Conservation (phyloP, 2,329 filamentous ascomycete genomes). For the Endoconidiophora laricicola region DNA sequence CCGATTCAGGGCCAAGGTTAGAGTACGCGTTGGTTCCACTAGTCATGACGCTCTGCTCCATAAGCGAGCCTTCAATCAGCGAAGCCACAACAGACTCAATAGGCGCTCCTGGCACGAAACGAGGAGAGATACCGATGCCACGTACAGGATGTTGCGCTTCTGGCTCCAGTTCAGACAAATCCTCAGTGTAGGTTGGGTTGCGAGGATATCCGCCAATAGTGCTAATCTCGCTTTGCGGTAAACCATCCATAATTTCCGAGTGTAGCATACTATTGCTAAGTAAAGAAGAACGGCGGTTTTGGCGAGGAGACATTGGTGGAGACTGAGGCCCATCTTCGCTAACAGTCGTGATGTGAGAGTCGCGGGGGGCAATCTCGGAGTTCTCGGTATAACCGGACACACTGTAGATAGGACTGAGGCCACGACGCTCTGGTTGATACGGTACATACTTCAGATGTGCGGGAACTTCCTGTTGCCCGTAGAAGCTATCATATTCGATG, state of each 20-base stretch:
- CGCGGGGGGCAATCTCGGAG: slow-evolving; percentile 31
- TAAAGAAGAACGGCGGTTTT: slow-evolving; percentile 37
- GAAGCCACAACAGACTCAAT: slow-evolving; percentile 88
- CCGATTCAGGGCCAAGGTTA: slow-evolving; percentile 9
- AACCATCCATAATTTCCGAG: slow-evolving; percentile 26
- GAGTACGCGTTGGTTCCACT: slow-evolving; percentile 14
- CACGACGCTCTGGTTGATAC: slow-evolving; percentile 51
- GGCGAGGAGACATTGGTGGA: slow-evolving; percentile 37
- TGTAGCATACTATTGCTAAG: slow-evolving; percentile 26
- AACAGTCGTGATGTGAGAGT: slow-evolving; percentile 35
- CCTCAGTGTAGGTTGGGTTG: slow-evolving; percentile 32
- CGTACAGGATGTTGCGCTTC: slow-evolving; percentile 54
- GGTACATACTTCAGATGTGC: slow-evolving; percentile 49
- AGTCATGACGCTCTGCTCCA: slow-evolving; percentile 53
- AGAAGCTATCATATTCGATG: slow-evolving; percentile 25
- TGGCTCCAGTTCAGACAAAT: slow-evolving; percentile 40
- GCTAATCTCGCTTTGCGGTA: slow-evolving; percentile 7
- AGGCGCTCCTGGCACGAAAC: slow-evolving; percentile 55
- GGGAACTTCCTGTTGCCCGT: slow-evolving; percentile 44
- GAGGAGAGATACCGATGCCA: slow-evolving; percentile 54
- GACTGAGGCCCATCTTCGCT: slow-evolving; percentile 35
- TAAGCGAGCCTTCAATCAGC: slow-evolving; percentile 56
- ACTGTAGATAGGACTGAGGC: slow-evolving; percentile 78
- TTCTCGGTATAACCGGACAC: slow-evolving; percentile 69
- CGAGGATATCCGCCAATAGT: slow-evolving; percentile 29